Evolutionary conservation across 805 yeast species (phyloP).

Genomic region (Saccharomycopsis sp.): DNA sequence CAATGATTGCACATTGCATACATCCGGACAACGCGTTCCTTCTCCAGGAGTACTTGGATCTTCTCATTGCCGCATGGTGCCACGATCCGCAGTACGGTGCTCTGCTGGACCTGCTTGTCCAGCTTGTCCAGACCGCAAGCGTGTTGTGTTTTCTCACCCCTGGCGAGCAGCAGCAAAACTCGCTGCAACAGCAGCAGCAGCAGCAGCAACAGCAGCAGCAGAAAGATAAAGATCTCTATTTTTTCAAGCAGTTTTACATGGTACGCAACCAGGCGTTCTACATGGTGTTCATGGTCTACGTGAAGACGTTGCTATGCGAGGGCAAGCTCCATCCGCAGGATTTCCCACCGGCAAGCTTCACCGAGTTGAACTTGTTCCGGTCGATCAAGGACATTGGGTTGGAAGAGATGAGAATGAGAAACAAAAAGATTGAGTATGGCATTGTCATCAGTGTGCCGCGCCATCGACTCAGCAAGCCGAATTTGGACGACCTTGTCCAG

Average conservation of each 20-base stretch:
- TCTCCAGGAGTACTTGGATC: conserved; percentile 31
- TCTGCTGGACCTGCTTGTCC: conserved; percentile 16
- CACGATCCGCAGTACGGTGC: not conserved
- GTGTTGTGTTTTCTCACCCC: conserved; percentile 27
- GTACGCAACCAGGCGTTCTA: conserved; percentile 30
- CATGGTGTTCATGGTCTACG: conserved; percentile 28
- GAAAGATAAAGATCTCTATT: conserved; percentile 21
- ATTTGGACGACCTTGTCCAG: conserved; percentile 28
- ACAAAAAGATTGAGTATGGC: conserved; percentile 28
- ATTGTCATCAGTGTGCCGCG: conserved; percentile 29
- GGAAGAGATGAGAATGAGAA: conserved; percentile 25
- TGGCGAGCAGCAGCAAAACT: conserved; percentile 23
- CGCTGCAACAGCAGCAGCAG: no score
- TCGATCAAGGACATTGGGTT: no score
- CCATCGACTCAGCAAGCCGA: conserved; percentile 18
- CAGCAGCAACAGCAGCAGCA: no score
- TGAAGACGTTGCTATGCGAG: conserved; percentile 21
- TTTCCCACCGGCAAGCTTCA: conserved; percentile 20
- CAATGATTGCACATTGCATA: conserved; percentile 28
- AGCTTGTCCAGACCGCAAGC: conserved; percentile 30
- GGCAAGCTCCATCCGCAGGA: not conserved
- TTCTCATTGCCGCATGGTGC: conserved; percentile 26
- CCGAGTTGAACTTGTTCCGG: no score
- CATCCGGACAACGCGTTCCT: conserved; percentile 31
- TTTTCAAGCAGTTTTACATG: conserved; percentile 27